Evolutionary conservation across 768 basidiomycete genomes (phyloP), one percentile per base, ranked within the genome.

Genomic region (Cystobasidium tubakii): DNA sequence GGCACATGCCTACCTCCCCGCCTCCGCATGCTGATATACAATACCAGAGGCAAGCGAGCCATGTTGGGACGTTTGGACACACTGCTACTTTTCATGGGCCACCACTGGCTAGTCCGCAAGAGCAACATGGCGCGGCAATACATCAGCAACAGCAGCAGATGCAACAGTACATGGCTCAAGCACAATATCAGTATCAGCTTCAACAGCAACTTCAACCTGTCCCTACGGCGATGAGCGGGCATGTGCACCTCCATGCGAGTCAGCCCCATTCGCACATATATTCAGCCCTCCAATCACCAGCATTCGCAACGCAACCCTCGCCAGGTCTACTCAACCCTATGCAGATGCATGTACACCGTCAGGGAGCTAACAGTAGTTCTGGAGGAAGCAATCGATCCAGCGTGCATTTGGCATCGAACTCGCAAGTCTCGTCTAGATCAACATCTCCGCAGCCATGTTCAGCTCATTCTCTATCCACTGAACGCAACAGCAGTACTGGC

Each of bases 111-210:
- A 60, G 25, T 15, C 33, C 57, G 7, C 53, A 55, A 55, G 7
- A 7, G 10, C 65, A 39, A 27, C 34, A 36, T 44, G 65, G 9
- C 12, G 7, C 29, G 7, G 31, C 4, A 10, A 12, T 25, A 25
- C 46, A 29, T 10, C 62, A 74, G 13, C 73, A 74, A 36, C 74
- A 75, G 33, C 39, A 60, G 19, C 74, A 55, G 27, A 17, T 27
- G 6, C 67, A 60, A 4, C 74, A 72, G 39, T 54, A 60, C 21
- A 55, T 34, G 57, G 62, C 63, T 23, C 33, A 33, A 17, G n/a
- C 27, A 23, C 55, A 62, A 17, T n/a, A 3, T 29, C 71, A 42
- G 43, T 27, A 63, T 27, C 71, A 36, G n/a, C 55, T 57, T 62
- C 69, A 71, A 44, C 69, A 71, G 69, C 69, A 53, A 43, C 1